phyloP scores from a whole-genome alignment of 2,329 filamentous ascomycete species.

The Fonsecaea monophora region DNA sequence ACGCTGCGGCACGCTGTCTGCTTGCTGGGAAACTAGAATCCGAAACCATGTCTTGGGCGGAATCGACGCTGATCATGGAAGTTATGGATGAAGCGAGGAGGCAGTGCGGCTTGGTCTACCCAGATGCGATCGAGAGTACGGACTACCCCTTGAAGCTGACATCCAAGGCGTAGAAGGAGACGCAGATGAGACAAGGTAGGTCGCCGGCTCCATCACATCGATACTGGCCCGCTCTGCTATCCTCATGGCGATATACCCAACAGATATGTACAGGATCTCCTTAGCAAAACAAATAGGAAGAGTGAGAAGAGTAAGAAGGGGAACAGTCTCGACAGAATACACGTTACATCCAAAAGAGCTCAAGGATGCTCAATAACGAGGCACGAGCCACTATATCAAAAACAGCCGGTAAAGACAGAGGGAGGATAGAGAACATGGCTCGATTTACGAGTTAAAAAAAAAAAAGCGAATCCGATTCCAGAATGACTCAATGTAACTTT shows the following conservation, averaged over 20 bases:
- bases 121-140: slow-evolving; percentile 69
- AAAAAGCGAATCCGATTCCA: too few species aligned
- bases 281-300: not conserved
- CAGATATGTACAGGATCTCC: not conserved
- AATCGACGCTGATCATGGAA: slow-evolving; percentile 87
- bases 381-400: not conserved
- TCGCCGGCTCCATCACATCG: not conserved
- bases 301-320: not conserved
- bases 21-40: slow-evolving; percentile 74
- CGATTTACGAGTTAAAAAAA: too few species aligned
- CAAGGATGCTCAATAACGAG: not conserved
- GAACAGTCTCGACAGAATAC: not conserved
- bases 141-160: slow-evolving; percentile 56
- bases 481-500: too few species aligned
- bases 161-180: slow-evolving; percentile 9
- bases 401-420: not conserved
- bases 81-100: slow-evolving; percentile 74
- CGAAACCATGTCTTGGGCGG: slow-evolving; percentile 77
- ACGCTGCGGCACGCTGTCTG: slow-evolving; percentile 33
- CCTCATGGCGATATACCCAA: not conserved
- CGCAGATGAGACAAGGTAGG: not conserved
- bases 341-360: not conserved
- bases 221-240: not conserved
- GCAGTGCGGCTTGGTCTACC: slow-evolving; percentile 68
- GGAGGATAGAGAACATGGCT: not conserved